Evolutionary conservation across 73 alveolate genomes (phyloP).

Genomic region (Symbiodinium pilosum): DNA sequence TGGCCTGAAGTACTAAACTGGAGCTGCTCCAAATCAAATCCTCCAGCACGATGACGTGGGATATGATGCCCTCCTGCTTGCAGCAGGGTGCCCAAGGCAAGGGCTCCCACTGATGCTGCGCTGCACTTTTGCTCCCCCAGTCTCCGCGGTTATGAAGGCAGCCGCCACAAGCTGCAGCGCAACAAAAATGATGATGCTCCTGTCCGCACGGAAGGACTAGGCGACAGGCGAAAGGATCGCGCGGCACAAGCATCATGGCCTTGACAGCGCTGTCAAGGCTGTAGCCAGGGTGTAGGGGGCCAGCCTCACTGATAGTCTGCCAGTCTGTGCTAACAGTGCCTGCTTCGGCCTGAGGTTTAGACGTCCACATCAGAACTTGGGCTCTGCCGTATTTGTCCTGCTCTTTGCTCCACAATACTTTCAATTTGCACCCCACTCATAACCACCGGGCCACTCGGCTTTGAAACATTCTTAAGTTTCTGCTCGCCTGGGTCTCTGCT

Average conservation of each 20-base stretch:
- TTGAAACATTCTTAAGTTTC: background rate
- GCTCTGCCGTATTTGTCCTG: conserved; percentile 76
- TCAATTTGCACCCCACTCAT: background rate
- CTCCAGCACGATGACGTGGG: conserved; percentile 79
- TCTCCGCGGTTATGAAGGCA: conserved; percentile 55
- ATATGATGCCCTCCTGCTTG: conserved; percentile 66
- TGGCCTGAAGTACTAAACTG: background rate
- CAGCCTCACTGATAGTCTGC: background rate
- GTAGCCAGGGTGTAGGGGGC: conserved; percentile 74
- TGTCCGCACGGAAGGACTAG: background rate
- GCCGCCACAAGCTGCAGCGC: conserved; percentile 30
- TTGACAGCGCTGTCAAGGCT: conserved; percentile 71
- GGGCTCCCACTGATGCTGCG: background rate
- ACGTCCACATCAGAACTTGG: conserved; percentile 73
- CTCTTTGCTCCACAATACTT: background rate
- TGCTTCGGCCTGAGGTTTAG: background rate
- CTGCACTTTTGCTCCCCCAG: background rate
- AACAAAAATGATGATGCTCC: background rate
- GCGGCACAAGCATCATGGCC: background rate
- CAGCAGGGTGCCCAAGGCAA: background rate
- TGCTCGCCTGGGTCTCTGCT: background rate
- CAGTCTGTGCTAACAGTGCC: background rate
- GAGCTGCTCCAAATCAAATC: background rate
- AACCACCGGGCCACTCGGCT: background rate
- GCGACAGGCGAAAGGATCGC: too few relatives aligned